Evolutionary conservation across 2,329 filamentous ascomycete species (phyloP), one percentile per base, ranked within the genome.

Genomic region (Cladosporium austrohemisphaericum): DNA sequence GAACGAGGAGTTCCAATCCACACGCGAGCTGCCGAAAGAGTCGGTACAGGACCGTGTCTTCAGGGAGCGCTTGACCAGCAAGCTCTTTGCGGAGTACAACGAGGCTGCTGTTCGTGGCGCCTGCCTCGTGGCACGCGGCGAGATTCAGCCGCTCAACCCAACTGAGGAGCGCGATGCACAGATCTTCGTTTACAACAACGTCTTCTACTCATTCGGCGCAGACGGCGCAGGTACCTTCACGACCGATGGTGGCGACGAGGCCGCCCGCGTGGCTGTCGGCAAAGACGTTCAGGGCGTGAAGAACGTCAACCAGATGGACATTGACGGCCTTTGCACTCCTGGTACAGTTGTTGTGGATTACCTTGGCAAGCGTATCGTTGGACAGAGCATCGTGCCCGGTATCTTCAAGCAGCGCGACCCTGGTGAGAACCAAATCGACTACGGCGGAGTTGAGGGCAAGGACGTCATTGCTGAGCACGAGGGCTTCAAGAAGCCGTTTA

Each of bases 161-260:
- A 97, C 92, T 0, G 93, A 98, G 71, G 84, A 79, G 55, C 82
- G 79, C 58, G 92, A 98, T 67, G 93, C 93, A 3, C 93, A 98
- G 68, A 98, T 98, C 57, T 98, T 95, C 63, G 92, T 98, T 19
- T 96, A 97, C 76, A 97, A 97, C 77, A 98, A 98, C 71, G 90
- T 98, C 58, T 98, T 98, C 76, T 98, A 95, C 76, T 97, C 93
- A 1, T 97, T 96, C 60, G 93, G 93, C 55, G 92, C 93, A 36
- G 93, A 98, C 67, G 94, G 93, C 45, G 93, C 97, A 37, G 92
- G 93, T 35, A 98, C 93, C 13, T 98, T 98, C 68, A 91, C 90
- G 9, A 91, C 86, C 3, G 93, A 98, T 71, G 93, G 93, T 57
- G 93, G 93, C 16, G 92, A 98, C 58, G 93, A 98, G 72, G 93